Evolutionary conservation across 345 rosid genomes (phyloP), one percentile per base, ranked within the genome.

Genomic region (Linum tenue): DNA sequence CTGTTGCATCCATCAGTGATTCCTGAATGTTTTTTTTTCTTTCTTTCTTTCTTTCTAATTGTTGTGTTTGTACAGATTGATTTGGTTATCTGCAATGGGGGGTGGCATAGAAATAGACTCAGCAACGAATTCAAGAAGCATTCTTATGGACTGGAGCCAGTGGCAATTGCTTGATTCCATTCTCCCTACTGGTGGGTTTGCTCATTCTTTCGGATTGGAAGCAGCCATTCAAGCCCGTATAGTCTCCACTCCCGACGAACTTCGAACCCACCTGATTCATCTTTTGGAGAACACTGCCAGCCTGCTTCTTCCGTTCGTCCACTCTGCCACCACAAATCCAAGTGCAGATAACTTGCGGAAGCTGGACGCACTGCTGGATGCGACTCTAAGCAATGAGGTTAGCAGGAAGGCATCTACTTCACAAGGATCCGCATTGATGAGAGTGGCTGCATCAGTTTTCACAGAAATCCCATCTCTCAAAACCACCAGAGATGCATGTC

Each of bases 161-260:
- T 92, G 98, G 98, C 98, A 92, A 60, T 69, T 92, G 71, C 76
- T 92, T 0, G 96, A 89, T 78, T 92, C 98, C 15, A 80, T 87
- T 73, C 96, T 92, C 59, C 98, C 96, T 2, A 89, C 96, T 0
- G 92, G 98, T 5, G 98, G 95, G 0, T 92, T 92, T 67, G 98
- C 96, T 56, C 96, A 92, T 70, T 92, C 95, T 0, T 82, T 80
- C 56, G 96, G 98, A 68, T 85, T 92, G 0, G 96, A 92, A 81
- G 89, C 95, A 37, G 92, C 92, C 22, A 70, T 87, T 55, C 96
- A 87, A 68, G 80, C 95, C 2, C 84, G 81, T 2, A 55, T 84
- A 4, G 58, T 92, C 60, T 70, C 80, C 17, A 41, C 71, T 67
- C 84, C 79, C 9, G 81, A 75, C 64, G 87, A 84, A 64, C 80